These are phyloP conservation scores for Xerocomus minutiporus DNA, from an alignment of 1,284 basidiomycete species.

Conservation along the genomic window DNA sequence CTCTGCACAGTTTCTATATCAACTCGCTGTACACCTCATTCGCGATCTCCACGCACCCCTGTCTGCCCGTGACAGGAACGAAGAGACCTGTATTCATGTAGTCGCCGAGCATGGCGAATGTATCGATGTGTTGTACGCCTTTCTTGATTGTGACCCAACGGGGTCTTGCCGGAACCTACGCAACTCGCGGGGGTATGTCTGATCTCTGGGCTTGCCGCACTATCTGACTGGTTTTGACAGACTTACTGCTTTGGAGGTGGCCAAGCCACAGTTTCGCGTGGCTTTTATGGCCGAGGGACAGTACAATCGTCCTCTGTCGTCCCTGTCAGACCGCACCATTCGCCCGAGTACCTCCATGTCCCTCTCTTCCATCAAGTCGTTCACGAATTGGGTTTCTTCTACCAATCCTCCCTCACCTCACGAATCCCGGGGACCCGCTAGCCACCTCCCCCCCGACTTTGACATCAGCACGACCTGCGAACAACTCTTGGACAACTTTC, in stretches of 20 bases:
- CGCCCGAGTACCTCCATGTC: constrained; percentile 41
- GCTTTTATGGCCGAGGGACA: constrained; percentile 53
- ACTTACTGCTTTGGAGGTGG: constrained; percentile 63
- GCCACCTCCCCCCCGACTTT: constrained; percentile 32
- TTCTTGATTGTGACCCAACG: constrained; percentile 59
- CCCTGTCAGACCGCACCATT: constrained; percentile 54
- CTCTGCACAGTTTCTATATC: constrained; percentile 42
- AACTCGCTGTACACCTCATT: constrained; percentile 62
- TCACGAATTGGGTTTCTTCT: constrained; percentile 32
- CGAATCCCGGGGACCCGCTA: constrained; percentile 19
- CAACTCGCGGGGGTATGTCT: constrained; percentile 61
- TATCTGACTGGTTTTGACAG: constrained; percentile 33
- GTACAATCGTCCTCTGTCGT: constrained; percentile 45
- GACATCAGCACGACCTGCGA: constrained; percentile 44
- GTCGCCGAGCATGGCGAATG: constrained; percentile 86
- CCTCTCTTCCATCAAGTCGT: constrained; percentile 42
- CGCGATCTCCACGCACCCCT: constrained; percentile 63
- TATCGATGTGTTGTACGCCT: constrained; percentile 53
- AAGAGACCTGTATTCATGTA: constrained; percentile 90
- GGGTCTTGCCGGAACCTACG: constrained; percentile 52
- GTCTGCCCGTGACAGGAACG: constrained; percentile 68
- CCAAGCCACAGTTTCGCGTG: constrained; percentile 54
- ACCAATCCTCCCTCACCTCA: constrained; percentile 16
- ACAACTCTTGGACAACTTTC: constrained; percentile 51
- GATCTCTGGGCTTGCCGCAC: accelerated